A percentile compares a stretch with the other conserved stretches of the same genome.
Evolutionary conservation across 148 eudicot species (phyloP).

Genomic region (Spergularia bocconei): DNA sequence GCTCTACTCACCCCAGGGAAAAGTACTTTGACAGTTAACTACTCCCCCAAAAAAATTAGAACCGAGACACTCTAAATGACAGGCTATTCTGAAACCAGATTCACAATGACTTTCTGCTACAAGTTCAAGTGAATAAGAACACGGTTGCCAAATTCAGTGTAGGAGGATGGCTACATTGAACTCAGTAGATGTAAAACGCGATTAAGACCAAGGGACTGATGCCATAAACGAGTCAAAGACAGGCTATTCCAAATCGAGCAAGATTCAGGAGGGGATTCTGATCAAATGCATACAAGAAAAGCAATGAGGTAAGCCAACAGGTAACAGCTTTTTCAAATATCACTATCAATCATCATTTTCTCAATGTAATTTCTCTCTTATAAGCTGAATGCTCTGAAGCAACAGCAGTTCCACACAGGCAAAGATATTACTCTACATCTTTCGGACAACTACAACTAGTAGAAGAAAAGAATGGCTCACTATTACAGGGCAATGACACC

Average conservation of each 20-base stretch:
- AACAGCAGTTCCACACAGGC: neutral
- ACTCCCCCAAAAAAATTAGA: too few species aligned
- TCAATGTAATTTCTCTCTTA: conserved; percentile 4
- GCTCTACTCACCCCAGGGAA: too few species aligned
- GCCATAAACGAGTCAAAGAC: neutral
- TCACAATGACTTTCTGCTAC: too few species aligned
- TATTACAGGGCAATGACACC: conserved; percentile 17
- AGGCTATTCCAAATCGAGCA: neutral
- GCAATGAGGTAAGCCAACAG: neutral
- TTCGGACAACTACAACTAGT: neutral
- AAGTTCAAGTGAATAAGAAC: too few species aligned
- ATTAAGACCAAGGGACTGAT: neutral
- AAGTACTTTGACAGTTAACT: too few species aligned
- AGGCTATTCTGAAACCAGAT: too few species aligned
- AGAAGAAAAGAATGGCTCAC: conserved; percentile 25
- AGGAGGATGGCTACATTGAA: neutral
- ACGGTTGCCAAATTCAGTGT: neutral
- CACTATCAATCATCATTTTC: neutral
- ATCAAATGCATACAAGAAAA: neutral
- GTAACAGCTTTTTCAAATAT: neutral
- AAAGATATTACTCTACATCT: conserved; percentile 6
- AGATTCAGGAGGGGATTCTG: neutral
- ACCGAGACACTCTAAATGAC: too few species aligned
- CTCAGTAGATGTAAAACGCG: neutral
- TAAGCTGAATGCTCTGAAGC: neutral